Evolutionary conservation across 805 yeast genomes (phyloP).

Genomic region (Cyberlindnera maritima): DNA sequence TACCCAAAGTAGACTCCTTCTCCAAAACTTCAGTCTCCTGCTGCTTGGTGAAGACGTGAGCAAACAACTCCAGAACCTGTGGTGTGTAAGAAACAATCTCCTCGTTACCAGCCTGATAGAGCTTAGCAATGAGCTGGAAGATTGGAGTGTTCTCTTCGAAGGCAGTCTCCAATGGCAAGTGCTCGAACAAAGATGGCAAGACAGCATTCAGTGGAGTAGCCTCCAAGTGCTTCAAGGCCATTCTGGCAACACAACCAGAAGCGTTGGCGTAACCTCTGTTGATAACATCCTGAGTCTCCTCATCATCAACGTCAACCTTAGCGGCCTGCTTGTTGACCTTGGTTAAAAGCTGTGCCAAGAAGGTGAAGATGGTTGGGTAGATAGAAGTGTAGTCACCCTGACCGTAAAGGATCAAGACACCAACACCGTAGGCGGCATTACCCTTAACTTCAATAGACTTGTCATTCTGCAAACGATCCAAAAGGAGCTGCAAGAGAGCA

Average conservation of each 20-base stretch:
- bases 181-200: constrained; percentile 68
- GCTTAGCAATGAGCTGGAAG: constrained; percentile 68
- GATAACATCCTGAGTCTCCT: constrained; percentile 73
- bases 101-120: constrained; percentile 63
- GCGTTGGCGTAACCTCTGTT: constrained; percentile 90
- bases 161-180: constrained; percentile 84
- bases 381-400: constrained; percentile 45
- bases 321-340: constrained; percentile 74
- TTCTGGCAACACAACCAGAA: constrained; percentile 94
- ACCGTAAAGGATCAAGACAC: constrained; percentile 58
- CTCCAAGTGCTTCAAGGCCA: constrained; percentile 69
- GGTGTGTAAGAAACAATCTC: constrained; percentile 54
- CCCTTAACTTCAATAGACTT: constrained; percentile 87
- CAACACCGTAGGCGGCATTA: constrained; percentile 95
- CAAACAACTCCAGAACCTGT: constrained; percentile 63
- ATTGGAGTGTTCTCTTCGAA: constrained; percentile 93
- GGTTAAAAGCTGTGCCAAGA: constrained; percentile 67
- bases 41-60: constrained; percentile 71
- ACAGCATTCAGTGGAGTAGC: constrained; percentile 78
- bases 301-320: constrained; percentile 55
- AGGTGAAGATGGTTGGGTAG: constrained; percentile 66
- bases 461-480: constrained; percentile 66
- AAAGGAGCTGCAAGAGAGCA: constrained; percentile 69
- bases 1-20: constrained; percentile 75
- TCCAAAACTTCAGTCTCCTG: constrained; percentile 67